These are phyloP conservation scores for Fusarium brevicatenulatum DNA, from an alignment of 2,329 filamentous ascomycete species.

Conservation along the genomic window DNA sequence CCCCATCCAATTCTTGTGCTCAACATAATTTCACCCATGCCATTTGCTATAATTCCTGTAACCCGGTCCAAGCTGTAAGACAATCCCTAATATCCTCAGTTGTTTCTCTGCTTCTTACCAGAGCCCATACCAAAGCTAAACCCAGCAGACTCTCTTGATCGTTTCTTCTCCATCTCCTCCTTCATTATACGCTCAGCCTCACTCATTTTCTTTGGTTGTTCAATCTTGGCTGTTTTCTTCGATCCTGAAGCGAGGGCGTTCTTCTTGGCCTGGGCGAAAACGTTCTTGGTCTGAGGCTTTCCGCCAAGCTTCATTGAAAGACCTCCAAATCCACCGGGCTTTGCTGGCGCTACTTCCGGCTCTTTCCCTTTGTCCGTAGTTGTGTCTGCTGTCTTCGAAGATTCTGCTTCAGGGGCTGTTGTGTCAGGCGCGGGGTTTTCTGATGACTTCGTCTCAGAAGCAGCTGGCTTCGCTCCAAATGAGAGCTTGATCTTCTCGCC, in stretches of 20 bases:
- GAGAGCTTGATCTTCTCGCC: slow-evolving; percentile 81
- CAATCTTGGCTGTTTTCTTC: slow-evolving; percentile 69
- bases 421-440: slow-evolving; percentile 34
- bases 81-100: slow-evolving; percentile 10
- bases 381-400: slow-evolving; percentile 9
- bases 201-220: slow-evolving; percentile 83
- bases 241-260: slow-evolving; percentile 70
- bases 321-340: slow-evolving; percentile 49
- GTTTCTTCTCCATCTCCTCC: slow-evolving; percentile 79
- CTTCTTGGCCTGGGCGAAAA: slow-evolving; percentile 75
- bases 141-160: slow-evolving; percentile 60
- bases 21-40: not conserved
- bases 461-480: slow-evolving; percentile 63
- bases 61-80: not conserved
- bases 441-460: slow-evolving; percentile 17
- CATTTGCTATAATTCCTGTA: not conserved
- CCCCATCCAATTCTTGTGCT: slow-evolving; percentile 15
- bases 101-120: slow-evolving; percentile 63
- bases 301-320: slow-evolving; percentile 73
- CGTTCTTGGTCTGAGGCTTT: slow-evolving; percentile 78
- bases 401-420: slow-evolving; percentile 6
- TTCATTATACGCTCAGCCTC: slow-evolving; percentile 91
- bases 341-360: slow-evolving; percentile 39
- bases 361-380: slow-evolving; percentile 13
- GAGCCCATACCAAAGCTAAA: slow-evolving; percentile 58